Conservation (phyloP, 1,284 basidiomycete genomes). For the Sporisorium scitamineum region DNA sequence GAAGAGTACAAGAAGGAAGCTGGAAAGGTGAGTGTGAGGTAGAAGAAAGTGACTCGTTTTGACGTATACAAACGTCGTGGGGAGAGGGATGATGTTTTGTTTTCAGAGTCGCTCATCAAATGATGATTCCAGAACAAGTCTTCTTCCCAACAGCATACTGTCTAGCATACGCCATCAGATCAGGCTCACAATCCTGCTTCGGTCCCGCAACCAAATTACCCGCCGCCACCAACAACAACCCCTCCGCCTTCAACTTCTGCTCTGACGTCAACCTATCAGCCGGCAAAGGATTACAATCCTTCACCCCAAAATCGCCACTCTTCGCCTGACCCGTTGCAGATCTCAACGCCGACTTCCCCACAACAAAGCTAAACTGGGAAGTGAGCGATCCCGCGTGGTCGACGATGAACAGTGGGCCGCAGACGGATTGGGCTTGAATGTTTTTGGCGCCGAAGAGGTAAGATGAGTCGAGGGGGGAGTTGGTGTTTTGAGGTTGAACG, state of each 20-base stretch:
- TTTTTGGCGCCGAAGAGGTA: conserved; percentile 33
- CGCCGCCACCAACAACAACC: conserved; percentile 15
- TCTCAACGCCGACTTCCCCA: conserved; percentile 21
- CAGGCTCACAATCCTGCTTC: conserved; percentile 44
- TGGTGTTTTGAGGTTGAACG: conserved; percentile 31
- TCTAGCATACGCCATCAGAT: conserved; percentile 41
- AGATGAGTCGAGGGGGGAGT: conserved; percentile 17
- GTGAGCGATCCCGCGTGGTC: conserved; percentile 35
- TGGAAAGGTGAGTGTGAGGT: no score
- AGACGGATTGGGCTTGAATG: conserved; percentile 31
- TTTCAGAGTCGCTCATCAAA: not conserved
- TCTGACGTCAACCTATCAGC: conserved; percentile 18
- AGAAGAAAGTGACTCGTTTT: no score
- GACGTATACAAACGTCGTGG: no score
- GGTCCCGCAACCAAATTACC: conserved; percentile 19
- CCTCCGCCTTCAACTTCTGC: conserved; percentile 15
- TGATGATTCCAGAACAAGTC: conserved; percentile 32
- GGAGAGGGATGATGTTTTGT: no score
- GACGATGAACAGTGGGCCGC: conserved; percentile 24
- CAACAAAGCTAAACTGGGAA: conserved; percentile 29
- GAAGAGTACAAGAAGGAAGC: no score
- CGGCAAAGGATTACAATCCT: conserved; percentile 28
- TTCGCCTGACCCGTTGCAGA: conserved; percentile 12
- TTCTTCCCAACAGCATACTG: conserved; percentile 26
- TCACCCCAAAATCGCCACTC: conserved; percentile 15